These are phyloP conservation scores for Trapa bicornis DNA, from an alignment of 345 rosid species.

Conservation along the genomic window DNA sequence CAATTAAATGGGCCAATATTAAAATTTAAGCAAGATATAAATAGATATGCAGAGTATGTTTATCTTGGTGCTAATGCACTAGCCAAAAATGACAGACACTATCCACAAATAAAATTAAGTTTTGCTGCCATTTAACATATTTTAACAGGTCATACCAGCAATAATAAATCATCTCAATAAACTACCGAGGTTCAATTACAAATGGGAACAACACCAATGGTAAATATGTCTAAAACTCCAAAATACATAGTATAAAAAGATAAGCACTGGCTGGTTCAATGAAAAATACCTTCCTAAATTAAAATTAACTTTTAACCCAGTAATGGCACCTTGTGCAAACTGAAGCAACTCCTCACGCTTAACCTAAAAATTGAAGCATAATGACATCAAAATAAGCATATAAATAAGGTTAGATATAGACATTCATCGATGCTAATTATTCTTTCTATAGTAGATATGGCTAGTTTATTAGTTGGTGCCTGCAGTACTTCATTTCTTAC, in stretches of 20 bases:
- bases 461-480: too few species aligned
- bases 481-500: too few species aligned
- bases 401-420: too few species aligned
- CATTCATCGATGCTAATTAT: too few species aligned
- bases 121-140: neutral
- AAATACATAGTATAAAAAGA: neutral
- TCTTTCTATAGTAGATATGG: neutral
- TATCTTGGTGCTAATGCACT: too few species aligned
- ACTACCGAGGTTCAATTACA: neutral
- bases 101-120: too few species aligned
- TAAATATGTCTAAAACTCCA: neutral
- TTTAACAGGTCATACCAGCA: neutral
- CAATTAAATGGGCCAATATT: too few species aligned
- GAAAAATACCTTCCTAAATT: conserved; percentile 54
- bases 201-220: neutral
- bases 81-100: too few species aligned
- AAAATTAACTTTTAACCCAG: conserved; percentile 71
- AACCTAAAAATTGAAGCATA: conserved; percentile 33
- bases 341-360: conserved; percentile 95
- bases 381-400: neutral
- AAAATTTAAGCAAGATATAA: too few species aligned
- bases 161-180: neutral
- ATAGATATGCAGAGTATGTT: too few species aligned
- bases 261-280: neutral
- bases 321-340: conserved; percentile 72